phyloP scores from a whole-genome alignment of 331 rosid genomes.

The Stylosanthes scabra region DNA sequence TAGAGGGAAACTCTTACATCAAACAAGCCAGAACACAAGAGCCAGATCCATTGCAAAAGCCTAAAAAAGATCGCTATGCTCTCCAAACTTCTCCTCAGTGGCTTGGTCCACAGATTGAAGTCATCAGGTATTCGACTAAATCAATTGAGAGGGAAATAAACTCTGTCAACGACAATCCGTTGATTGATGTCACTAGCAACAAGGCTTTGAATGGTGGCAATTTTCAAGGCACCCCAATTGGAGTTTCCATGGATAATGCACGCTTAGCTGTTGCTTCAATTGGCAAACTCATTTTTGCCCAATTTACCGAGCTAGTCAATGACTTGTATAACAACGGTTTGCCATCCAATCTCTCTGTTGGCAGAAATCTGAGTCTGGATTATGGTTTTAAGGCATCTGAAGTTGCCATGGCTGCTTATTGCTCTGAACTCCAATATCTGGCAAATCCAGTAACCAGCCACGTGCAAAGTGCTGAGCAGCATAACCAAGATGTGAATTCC shows the following conservation, averaged over 20 bases:
- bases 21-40: slow-evolving; percentile 33
- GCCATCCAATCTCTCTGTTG: slow-evolving; percentile 50
- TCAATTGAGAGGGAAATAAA: slow-evolving; percentile 53
- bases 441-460: slow-evolving; percentile 52
- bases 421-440: slow-evolving; percentile 54
- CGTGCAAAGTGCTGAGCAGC: slow-evolving; percentile 54
- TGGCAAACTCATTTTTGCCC: slow-evolving; percentile 55
- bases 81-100: slow-evolving; percentile 55
- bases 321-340: slow-evolving; percentile 51
- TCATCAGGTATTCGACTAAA: slow-evolving; percentile 46
- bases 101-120: slow-evolving; percentile 57
- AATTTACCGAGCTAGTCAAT: slow-evolving; percentile 51
- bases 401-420: slow-evolving; percentile 57
- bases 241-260: slow-evolving; percentile 53
- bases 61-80: slow-evolving; percentile 51
- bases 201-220: slow-evolving; percentile 49
- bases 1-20: slow-evolving; percentile 46
- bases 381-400: slow-evolving; percentile 56
- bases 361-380: slow-evolving; percentile 55
- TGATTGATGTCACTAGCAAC: slow-evolving; percentile 44
- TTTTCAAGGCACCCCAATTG: slow-evolving; percentile 58
- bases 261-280: slow-evolving; percentile 53
- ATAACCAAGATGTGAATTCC: slow-evolving; percentile 57
- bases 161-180: slow-evolving; percentile 54
- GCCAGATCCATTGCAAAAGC: slow-evolving; percentile 52